Evolutionary conservation across 257 asterid genomes (phyloP).

Genomic region (Capsicum baccatum): DNA sequence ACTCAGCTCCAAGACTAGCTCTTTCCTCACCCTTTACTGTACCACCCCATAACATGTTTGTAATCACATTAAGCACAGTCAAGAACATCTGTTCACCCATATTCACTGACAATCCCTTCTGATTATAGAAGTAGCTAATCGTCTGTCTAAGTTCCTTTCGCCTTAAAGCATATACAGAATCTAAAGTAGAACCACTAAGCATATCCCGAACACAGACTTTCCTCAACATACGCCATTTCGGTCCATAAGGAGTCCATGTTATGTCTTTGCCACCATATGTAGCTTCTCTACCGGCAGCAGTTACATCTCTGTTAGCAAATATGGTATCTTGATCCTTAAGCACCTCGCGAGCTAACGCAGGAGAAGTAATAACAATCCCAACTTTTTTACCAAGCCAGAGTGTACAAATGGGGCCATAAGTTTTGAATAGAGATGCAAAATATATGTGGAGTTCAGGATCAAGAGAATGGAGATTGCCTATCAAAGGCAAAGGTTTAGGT

Average conservation of each 20-base stretch:
- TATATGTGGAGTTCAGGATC: slow-evolving; percentile 72
- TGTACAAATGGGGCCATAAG: slow-evolving; percentile 63
- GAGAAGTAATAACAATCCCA: slow-evolving; percentile 64
- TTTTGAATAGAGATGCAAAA: slow-evolving; percentile 48
- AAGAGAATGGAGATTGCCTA: slow-evolving; percentile 81
- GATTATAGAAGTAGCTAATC: slow-evolving; percentile 39
- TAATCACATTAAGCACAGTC: slow-evolving; percentile 72
- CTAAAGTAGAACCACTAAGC: slow-evolving; percentile 54
- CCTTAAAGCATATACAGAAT: slow-evolving; percentile 56
- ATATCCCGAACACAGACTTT: slow-evolving; percentile 66
- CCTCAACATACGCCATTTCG: slow-evolving; percentile 79
- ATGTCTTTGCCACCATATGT: slow-evolving; percentile 71
- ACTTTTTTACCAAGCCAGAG: slow-evolving; percentile 60
- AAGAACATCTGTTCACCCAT: slow-evolving; percentile 71
- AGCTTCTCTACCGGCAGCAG: slow-evolving; percentile 60
- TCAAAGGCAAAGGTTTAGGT: slow-evolving; percentile 59
- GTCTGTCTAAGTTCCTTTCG: slow-evolving; percentile 52
- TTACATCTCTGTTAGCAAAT: slow-evolving; percentile 77
- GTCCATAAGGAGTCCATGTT: slow-evolving; percentile 70
- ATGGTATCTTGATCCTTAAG: slow-evolving; percentile 65
- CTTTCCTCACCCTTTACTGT: slow-evolving; percentile 59
- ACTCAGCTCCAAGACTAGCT: slow-evolving; percentile 61
- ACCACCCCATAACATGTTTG: slow-evolving; percentile 84
- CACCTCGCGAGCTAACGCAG: slow-evolving; percentile 55
- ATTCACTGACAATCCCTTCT: slow-evolving; percentile 47